Conservation (phyloP, 345 rosid genomes). For the Camelina neglecta region DNA sequence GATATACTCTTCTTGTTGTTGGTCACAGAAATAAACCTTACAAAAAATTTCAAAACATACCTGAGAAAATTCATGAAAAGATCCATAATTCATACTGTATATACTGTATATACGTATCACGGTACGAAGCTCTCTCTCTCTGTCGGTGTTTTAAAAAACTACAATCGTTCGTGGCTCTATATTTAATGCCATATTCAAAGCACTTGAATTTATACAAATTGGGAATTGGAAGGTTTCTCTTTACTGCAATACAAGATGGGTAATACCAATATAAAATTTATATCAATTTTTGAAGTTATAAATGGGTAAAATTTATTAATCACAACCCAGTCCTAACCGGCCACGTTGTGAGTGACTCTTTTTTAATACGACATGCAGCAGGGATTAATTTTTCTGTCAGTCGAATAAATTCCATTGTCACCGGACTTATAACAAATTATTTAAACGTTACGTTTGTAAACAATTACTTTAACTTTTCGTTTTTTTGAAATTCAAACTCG, state of each 20-base stretch:
- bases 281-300: constrained; percentile 31
- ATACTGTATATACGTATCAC: background rate
- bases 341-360: constrained; percentile 34
- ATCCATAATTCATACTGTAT: background rate
- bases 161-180: constrained; percentile 25
- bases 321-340: background rate
- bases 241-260: constrained; percentile 44
- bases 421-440: constrained; percentile 24
- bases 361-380: constrained; percentile 27
- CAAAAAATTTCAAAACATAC: background rate
- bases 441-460: constrained; percentile 25
- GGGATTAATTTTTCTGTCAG: constrained; percentile 42
- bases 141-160: constrained; percentile 36
- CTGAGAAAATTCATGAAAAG: background rate
- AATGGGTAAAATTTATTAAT: background rate
- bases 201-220: constrained; percentile 42
- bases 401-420: constrained; percentile 47
- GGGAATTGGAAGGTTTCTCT: constrained; percentile 43
- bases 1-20: background rate
- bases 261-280: constrained; percentile 24
- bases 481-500: constrained; percentile 42
- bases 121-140: constrained; percentile 37
- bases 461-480: constrained; percentile 29
- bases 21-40: background rate
- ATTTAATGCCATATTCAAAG: constrained; percentile 43